These are phyloP conservation scores for Cyclotella baltica DNA, from an alignment of 108 stramenopile genomes.

Conservation along the genomic window DNA sequence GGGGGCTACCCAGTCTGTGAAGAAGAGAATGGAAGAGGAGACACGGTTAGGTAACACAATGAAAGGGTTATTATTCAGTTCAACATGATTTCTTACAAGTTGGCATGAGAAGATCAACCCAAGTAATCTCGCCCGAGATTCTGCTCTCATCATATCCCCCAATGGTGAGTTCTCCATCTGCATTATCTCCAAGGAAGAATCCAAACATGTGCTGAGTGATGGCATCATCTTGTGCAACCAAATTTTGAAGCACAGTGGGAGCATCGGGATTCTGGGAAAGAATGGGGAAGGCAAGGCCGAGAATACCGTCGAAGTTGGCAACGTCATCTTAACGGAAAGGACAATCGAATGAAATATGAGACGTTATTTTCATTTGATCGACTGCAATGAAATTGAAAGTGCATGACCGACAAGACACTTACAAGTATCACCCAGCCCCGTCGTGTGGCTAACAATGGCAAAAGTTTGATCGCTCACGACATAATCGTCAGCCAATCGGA, in stretches of 20 bases:
- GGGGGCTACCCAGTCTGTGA: conserved; percentile 87
- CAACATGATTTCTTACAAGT: too few species aligned
- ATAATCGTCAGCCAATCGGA: conserved; percentile 79
- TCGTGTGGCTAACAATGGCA: conserved; percentile 87
- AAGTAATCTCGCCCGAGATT: conserved; percentile 73
- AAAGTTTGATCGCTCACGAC: conserved; percentile 71
- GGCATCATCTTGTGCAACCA: conserved; percentile 77
- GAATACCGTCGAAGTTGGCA: conserved; percentile 98
- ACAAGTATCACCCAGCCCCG: conserved; percentile 95
- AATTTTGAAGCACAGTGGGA: conserved; percentile 91
- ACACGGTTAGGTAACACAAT: too few species aligned
- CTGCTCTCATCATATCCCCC: conserved; percentile 91
- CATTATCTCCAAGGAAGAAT: conserved; percentile 95
- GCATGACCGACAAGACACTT: conserved; percentile 55
- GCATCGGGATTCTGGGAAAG: conserved; percentile 82
- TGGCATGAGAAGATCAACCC: conserved; percentile 67
- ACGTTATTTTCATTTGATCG: neutral
- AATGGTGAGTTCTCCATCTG: conserved; percentile 93
- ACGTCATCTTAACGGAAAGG: too few species aligned
- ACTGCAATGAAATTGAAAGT: conserved; percentile 20
- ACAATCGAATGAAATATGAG: conserved; percentile 7
- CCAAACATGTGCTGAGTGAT: conserved; percentile 85
- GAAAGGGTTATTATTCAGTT: too few species aligned
- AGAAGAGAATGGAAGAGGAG: neutral
- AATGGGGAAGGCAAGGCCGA: conserved; percentile 94